A percentile compares a stretch with the other conserved stretches of the same genome.
phyloP scores from a whole-genome alignment of 345 rosid genomes.

The Murraya paniculata region DNA sequence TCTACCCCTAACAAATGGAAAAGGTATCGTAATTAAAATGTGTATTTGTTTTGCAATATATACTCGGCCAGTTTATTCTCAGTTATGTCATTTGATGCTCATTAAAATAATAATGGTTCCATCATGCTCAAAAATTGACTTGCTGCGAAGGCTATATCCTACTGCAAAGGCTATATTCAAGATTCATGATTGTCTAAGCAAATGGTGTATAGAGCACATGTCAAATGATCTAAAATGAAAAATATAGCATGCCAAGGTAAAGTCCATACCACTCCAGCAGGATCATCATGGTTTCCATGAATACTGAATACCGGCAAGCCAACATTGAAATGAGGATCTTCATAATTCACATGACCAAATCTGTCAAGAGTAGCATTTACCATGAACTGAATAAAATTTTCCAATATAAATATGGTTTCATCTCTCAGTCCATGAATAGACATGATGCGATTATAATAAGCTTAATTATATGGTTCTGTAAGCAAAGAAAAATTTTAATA shows the following conservation, averaged over 20 bases:
- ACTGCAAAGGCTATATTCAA: neutral
- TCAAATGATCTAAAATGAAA: conserved; percentile 10
- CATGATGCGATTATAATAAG: neutral
- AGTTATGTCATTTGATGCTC: neutral
- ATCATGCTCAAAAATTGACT: neutral
- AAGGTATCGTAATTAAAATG: neutral
- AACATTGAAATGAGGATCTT: conserved; percentile 97
- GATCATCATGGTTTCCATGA: conserved; percentile 99
- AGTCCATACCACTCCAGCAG: conserved; percentile 93
- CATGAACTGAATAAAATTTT: conserved; percentile 7
- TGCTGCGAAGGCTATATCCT: neutral
- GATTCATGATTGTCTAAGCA: neutral
- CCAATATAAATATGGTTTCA: neutral
- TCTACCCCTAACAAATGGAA: neutral
- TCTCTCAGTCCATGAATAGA: neutral
- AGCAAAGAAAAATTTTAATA: neutral
- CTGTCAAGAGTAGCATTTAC: conserved; percentile 36
- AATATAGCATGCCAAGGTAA: conserved; percentile 17
- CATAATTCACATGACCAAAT: conserved; percentile 98
- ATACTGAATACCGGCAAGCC: conserved; percentile 96
- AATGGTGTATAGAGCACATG: neutral
- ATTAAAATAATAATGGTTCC: neutral
- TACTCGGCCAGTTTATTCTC: neutral
- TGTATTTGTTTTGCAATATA: neutral
- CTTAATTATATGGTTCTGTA: neutral